phyloP scores from a whole-genome alignment of 2,329 filamentous ascomycete genomes.

The Xylaria sp. region DNA sequence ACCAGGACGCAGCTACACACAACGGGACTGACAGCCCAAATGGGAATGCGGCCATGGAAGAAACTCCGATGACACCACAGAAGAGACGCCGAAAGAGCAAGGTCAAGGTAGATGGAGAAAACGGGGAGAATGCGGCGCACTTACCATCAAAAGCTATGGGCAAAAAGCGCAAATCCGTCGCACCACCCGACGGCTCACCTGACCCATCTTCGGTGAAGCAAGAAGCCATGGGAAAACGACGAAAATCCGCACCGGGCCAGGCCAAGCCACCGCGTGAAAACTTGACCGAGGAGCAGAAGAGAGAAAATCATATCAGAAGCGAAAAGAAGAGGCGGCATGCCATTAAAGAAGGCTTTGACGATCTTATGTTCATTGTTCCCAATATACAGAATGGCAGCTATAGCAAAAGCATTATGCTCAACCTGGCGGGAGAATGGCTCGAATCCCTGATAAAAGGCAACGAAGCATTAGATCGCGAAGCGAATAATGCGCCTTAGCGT shows the following conservation, averaged over 20 bases:
- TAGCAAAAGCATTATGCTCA: conserved; percentile 84
- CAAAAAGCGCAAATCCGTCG: conserved; percentile 60
- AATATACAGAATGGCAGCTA: conserved; percentile 78
- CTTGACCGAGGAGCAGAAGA: conserved; percentile 87
- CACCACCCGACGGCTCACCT: conserved; percentile 48
- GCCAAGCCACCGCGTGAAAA: conserved; percentile 72
- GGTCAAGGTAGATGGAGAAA: conserved; percentile 57
- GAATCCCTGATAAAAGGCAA: conserved; percentile 78
- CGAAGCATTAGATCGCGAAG: conserved; percentile 59
- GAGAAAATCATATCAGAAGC: conserved; percentile 75
- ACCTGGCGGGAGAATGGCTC: conserved; percentile 81
- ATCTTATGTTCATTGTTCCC: conserved; percentile 81
- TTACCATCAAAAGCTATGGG: conserved; percentile 49
- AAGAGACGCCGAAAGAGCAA: conserved; percentile 68
- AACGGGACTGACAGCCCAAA: conserved; percentile 44
- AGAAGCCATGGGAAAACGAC: conserved; percentile 57
- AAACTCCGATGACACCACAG: conserved; percentile 55
- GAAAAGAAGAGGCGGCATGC: conserved; percentile 70
- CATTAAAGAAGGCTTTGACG: conserved; percentile 83
- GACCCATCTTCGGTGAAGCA: conserved; percentile 52
- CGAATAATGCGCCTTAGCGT: conserved; percentile 1
- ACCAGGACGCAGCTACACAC: conserved; percentile 41
- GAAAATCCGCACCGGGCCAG: conserved; percentile 64
- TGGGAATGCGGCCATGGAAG: conserved; percentile 50
- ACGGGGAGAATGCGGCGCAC: conserved; percentile 55